Base-by-base conservation (phyloP, 305 asterid genomes). In the Fraxinus sp. region DNA sequence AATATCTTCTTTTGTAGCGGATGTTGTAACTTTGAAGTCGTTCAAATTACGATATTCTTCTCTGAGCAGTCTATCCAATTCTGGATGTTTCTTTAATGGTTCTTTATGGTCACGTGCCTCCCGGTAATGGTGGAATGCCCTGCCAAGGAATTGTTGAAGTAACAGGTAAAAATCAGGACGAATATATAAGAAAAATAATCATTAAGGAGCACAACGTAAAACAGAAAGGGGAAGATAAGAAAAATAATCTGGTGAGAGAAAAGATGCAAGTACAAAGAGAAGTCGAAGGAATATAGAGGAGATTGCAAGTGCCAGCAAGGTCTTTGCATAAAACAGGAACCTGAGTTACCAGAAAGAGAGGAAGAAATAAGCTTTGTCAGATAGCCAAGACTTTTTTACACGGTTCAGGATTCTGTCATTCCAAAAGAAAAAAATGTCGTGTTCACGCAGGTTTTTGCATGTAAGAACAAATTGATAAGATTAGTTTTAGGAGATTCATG, bases 81-180 rank as follows among this genome's bases (percentile, higher is more conserved):
- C 96, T 10, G 94, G 93, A 80, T 88, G 92, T 87, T 91, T 91
- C 89, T 39, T 86, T 80, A 93, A 79, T 18, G 90, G 87, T 46
- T 89, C 91, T 81, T 82, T 85, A 9, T 75, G 87, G 49, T 84
- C 93, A 22, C 90, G 87, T 7, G 41, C 86, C 49, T 85, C 89
- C 39, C 96, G 90, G 52, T 84, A 91, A 85, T 91, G 97, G 90
- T 95, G 97, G 84, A 95, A 91, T 71, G 96, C 97, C 98, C 98
- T 95, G 93, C 85, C 80, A 83, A 41, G 64, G 64, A 85, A 5
- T 20, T 41, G 22, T 32, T 20, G 33, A 14, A 79, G 22, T 8
- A 75, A 26, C 36, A 10, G 52, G 39, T 14, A 1, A 36, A 5
- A 8, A 30, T 18, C 36, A 72, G 76, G 4, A 75, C 57, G 20